A percentile compares a stretch with the other conserved stretches of the same genome.
Evolutionary conservation across 2,329 filamentous ascomycete genomes (phyloP).

Genomic region (Colletotrichum sp.): DNA sequence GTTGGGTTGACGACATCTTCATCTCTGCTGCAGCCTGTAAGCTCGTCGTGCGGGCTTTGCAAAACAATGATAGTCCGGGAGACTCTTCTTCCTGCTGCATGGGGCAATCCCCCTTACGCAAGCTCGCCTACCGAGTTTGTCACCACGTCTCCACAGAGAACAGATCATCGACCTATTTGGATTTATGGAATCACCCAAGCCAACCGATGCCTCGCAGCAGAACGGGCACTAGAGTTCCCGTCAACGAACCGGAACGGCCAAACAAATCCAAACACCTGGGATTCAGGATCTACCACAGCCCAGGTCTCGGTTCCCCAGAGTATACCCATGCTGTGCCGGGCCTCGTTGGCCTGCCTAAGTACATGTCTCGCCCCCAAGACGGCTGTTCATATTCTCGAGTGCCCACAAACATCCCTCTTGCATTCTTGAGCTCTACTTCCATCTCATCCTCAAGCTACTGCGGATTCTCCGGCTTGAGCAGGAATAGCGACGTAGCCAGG

Average conservation of each 20-base stretch:
- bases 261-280: neutral
- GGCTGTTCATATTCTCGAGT: neutral
- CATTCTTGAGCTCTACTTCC: neutral
- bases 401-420: neutral
- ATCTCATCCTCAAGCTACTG: neutral
- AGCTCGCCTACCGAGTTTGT: neutral
- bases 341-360: neutral
- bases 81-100: neutral
- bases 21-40: neutral
- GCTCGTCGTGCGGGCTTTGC: neutral
- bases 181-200: neutral
- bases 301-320: neutral
- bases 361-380: neutral
- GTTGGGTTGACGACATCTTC: neutral
- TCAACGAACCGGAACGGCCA: neutral
- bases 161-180: neutral
- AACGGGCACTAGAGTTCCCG: neutral
- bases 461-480: neutral
- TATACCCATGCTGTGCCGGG: neutral
- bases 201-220: neutral
- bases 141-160: neutral
- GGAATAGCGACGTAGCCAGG: neutral
- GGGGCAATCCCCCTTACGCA: neutral
- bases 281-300: neutral
- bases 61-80: neutral